Evolutionary conservation across 768 basidiomycete genomes (phyloP), one percentile per base, ranked within the genome.

Genomic region (Cyclocybe aegerita): DNA sequence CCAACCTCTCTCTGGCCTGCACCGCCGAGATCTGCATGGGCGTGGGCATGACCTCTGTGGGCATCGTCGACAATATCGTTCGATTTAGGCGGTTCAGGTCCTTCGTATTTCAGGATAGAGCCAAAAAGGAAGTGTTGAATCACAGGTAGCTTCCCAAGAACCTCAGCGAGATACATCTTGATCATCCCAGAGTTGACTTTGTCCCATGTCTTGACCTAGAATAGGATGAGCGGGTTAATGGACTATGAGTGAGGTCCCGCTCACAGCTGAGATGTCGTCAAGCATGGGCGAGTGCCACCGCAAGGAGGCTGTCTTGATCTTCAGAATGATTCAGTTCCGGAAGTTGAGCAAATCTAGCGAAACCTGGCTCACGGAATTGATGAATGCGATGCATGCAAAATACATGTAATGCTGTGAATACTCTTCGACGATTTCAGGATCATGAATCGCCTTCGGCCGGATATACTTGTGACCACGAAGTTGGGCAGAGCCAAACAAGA

Each of bases 261-360:
- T 31, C 56, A 75, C 93, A 0, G 88, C 93, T 1, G 93, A 95
- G 48, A 98, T 98, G 62, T 98, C 96, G 66, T 98, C 93, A 6
- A 99, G 81, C 96, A 99, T 98, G 1, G 96, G 96, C 0, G 93
- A 97, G 70, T 99, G 96, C 96, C 96, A 99, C 45, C 93, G 80
- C 0, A 98, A 76, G 0, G 94, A 94, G 0, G 95, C 94, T 0
- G 94, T 93, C 65, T 98, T 98, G 57, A 98, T 92, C 91, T 95
- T 54, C 9, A 17, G 15, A 36, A 17, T 43, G 9, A 35, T 14
- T 30, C 8, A 52, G 16, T 46, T 44, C 8, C 11, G 34, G 12
- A 1, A 31, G 30, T 14, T 12, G 14, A 40, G 3, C 15, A 31
- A 7, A 6, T 8, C 17, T 14, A 7, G 12, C 12, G n/a, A 48